Base-by-base conservation (phyloP, 495 filamentous ascomycete genomes). In the Chaetomium fimeti region DNA sequence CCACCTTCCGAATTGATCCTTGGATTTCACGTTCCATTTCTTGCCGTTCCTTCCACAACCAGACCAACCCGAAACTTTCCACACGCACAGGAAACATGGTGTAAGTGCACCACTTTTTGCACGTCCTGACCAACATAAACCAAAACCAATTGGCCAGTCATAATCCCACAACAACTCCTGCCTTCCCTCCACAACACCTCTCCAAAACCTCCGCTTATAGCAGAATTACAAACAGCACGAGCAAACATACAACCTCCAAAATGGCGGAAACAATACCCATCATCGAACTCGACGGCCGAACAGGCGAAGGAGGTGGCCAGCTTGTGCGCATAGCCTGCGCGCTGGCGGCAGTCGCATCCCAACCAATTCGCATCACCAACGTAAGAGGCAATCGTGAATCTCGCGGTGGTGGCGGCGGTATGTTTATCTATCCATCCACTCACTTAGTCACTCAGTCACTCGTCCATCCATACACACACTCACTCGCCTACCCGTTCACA, bases 291-390 rank as follows among this genome's bases (percentile, higher is more conserved):
- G 88, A 91, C 66, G 90, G 90, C 40, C 75, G 82, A 51, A 89
- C 84, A 1, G 89, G 93, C 15, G 92, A 95, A 78, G 91, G 92
- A 43, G 92, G 91, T 36, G 92, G 91, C 11, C 91, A 96, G 73
- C 78, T 96, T 1, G 82, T 94, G 32, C 84, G 92, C 52, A 81
- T 90, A 49, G 89, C 90, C 2, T 74, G 90, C 36, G 84, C 83
- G 12, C 75, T 96, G 1, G 86, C 91, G 0, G 85, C 89, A 0
- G 78, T 95, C 7, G 88, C 87, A 9, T 75, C 80, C 6, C 81
- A 77, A 9, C 84, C 91, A 7, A 78, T 96, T 53, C 79, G 80
- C 48, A 86, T 96, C 52, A 76, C 82, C 32, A 70, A 90, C 67
- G 86, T 94, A 20, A 83, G 92, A 20, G 90, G 85, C 22, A 92